Evolutionary conservation across 2,329 filamentous ascomycete genomes (phyloP).

Genomic region (Venturia asperata): DNA sequence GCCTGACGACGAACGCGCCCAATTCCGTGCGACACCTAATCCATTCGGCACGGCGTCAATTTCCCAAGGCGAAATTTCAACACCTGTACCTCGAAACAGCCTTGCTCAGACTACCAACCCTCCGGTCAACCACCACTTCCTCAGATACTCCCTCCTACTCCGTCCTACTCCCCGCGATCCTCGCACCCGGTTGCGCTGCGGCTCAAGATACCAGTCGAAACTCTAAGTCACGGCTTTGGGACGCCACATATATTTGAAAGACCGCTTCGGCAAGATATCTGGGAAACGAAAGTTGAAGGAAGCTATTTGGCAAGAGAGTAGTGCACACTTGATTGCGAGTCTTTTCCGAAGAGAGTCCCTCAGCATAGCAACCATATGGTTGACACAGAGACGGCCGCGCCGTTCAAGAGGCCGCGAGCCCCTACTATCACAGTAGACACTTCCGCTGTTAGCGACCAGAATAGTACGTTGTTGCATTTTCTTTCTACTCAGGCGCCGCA

Average conservation of each 20-base stretch:
- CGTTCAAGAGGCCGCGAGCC: conserved; percentile 34
- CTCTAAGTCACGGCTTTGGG: neutral
- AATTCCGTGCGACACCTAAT: neutral
- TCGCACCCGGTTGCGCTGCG: neutral
- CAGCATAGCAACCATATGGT: conserved; percentile 10
- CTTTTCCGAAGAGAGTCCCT: neutral
- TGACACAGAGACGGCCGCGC: conserved; percentile 10
- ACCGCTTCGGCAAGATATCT: neutral
- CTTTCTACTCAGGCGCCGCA: neutral
- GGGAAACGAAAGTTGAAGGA: neutral
- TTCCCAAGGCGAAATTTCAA: neutral
- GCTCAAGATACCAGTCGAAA: neutral
- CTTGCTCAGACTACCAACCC: neutral
- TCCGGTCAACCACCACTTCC: neutral
- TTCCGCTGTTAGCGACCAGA: conserved; percentile 37
- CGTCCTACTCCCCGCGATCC: neutral
- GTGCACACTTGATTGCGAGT: neutral
- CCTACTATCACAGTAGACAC: conserved; percentile 49
- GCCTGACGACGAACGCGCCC: neutral
- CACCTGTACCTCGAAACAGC: neutral
- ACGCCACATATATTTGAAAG: neutral
- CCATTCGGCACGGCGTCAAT: neutral
- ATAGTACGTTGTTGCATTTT: conserved; percentile 25
- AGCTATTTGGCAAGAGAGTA: neutral
- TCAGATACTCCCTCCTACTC: neutral